Percentiles rank a stretch among this genome's conserved stretches.
Conservation (phyloP, 1,284 basidiomycete genomes). For the Ceratobasidium theobromae region DNA sequence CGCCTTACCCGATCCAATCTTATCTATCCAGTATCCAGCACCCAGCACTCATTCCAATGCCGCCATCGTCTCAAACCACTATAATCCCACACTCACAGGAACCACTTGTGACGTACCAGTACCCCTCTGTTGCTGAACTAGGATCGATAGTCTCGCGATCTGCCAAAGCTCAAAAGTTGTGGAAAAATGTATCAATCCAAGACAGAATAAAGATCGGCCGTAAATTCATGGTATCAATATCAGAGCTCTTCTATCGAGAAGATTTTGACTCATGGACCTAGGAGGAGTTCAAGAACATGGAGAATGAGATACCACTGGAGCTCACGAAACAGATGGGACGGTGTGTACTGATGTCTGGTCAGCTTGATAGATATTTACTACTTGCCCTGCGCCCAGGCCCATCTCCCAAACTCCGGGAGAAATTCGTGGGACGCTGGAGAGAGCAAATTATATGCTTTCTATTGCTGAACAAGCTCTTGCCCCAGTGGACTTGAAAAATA, state of each 20-base stretch:
- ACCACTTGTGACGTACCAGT: slow-evolving; percentile 57
- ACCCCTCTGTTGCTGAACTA: slow-evolving; percentile 60
- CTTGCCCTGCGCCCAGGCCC: slow-evolving; percentile 71
- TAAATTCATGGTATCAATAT: slow-evolving; percentile 66
- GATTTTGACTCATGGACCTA: slow-evolving; percentile 41
- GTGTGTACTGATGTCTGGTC: slow-evolving; percentile 48
- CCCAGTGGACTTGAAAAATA: slow-evolving; percentile 73
- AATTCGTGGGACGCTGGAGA: slow-evolving; percentile 75
- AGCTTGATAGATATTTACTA: too few species aligned
- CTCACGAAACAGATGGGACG: slow-evolving; percentile 78
- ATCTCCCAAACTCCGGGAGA: slow-evolving; percentile 77
- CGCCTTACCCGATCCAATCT: too few species aligned
- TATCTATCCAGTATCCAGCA: slow-evolving; percentile 9
- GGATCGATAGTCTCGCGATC: slow-evolving; percentile 60
- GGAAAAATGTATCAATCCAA: slow-evolving; percentile 67
- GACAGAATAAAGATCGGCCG: slow-evolving; percentile 73
- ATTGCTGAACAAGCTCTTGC: slow-evolving; percentile 77
- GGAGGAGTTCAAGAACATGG: slow-evolving; percentile 74
- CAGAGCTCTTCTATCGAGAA: too few species aligned
- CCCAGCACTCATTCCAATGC: slow-evolving; percentile 5
- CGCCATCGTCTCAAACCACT: slow-evolving; percentile 56
- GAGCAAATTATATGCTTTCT: slow-evolving; percentile 81
- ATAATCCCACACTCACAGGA: slow-evolving; percentile 68
- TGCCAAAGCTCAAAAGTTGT: slow-evolving; percentile 67
- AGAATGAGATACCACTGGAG: slow-evolving; percentile 71